A percentile compares a stretch with the other conserved stretches of the same genome.
Evolutionary conservation across 495 filamentous ascomycete species (phyloP).

Genomic region (Cudoniella acicularis): DNA sequence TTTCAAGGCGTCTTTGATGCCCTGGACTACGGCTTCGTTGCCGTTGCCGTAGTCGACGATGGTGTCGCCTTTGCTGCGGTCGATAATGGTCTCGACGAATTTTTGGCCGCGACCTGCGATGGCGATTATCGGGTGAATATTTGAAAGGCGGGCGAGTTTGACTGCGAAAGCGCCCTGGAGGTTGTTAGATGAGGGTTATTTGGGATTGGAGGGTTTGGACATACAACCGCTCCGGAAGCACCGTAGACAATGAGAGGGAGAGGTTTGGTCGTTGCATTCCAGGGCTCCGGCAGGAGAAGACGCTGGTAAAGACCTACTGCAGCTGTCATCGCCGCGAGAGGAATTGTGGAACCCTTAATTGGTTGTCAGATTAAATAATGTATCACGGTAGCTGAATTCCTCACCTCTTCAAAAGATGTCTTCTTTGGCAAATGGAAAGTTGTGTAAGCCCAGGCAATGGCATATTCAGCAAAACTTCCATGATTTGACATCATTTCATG

Average conservation of each 20-base stretch:
- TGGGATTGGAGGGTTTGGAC: not conserved
- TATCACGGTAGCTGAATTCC: not conserved
- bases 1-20: slow-evolving; percentile 44
- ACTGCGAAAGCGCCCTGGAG: slow-evolving; percentile 56
- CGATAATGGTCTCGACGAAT: slow-evolving; percentile 59
- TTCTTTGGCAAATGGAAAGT: slow-evolving; percentile 66
- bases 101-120: slow-evolving; percentile 59
- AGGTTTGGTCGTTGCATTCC: slow-evolving; percentile 42
- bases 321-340: slow-evolving; percentile 71
- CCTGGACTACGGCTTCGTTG: slow-evolving; percentile 47
- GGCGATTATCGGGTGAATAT: slow-evolving; percentile 70
- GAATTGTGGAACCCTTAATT: slow-evolving; percentile 57
- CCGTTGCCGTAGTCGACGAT: slow-evolving; percentile 70
- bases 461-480: slow-evolving; percentile 72
- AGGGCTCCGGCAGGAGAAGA: slow-evolving; percentile 62
- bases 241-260: slow-evolving; percentile 58
- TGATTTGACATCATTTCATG: slow-evolving; percentile 52
- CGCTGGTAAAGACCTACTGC: slow-evolving; percentile 58
- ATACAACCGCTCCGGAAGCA: slow-evolving; percentile 54
- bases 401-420: slow-evolving; percentile 61
- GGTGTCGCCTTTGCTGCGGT: slow-evolving; percentile 60
- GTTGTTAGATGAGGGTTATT: not conserved
- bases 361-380: not conserved
- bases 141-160: slow-evolving; percentile 60
- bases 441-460: slow-evolving; percentile 56